Base-by-base conservation (phyloP, 768 basidiomycete species). In the Fibroporia radiculosa region DNA sequence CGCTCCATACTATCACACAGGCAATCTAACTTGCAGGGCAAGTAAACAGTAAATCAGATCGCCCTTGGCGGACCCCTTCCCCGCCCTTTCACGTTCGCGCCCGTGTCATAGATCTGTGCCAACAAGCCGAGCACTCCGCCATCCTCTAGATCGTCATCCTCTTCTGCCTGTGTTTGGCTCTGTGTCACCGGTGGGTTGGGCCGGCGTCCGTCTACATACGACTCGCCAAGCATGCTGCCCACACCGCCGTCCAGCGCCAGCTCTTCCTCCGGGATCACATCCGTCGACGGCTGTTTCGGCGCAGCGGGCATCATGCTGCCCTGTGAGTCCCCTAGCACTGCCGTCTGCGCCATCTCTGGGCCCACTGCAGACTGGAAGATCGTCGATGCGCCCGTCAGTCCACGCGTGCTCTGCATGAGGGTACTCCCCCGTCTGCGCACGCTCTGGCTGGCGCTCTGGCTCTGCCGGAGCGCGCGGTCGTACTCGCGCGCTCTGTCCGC, bases 81-180 rank as follows among this genome's bases (percentile, higher is more conserved):
- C 12, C 59, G 47, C 6, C 59, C 59, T 50, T 60, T 60, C 42
- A 60, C 29, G 42, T 58, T 55, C 42, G 45, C 55, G 25, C 55
- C 55, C 5, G 59, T 69, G 36, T 75, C 79, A 62, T 93, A 91
- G 40, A 96, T 93, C 68, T 93, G 84, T 33, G 88, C 84, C 55
- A 96, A 60, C 50, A 96, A 58, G 18, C 87, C 89, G 49, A 95
- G 65, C 51, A 96, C 82, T 14, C 93, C 92, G 0, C 77, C 87
- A 62, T 93, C 89, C 56, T 78, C 78, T 50, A 85, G 56, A 16
- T 64, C 70, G 20, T 83, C 82, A 4, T 82, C 85, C 10, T 75
- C 70, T 12, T 70, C 71, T 40, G 73, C 74, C 37, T 72, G 66
- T 43, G 45, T 52, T 47, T 28, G 50, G 27, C 48, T 49, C 40